Evolutionary conservation across 805 yeast genomes (phyloP), one percentile per base, ranked within the genome.

Genomic region (Priceomyces haplophilus): DNA sequence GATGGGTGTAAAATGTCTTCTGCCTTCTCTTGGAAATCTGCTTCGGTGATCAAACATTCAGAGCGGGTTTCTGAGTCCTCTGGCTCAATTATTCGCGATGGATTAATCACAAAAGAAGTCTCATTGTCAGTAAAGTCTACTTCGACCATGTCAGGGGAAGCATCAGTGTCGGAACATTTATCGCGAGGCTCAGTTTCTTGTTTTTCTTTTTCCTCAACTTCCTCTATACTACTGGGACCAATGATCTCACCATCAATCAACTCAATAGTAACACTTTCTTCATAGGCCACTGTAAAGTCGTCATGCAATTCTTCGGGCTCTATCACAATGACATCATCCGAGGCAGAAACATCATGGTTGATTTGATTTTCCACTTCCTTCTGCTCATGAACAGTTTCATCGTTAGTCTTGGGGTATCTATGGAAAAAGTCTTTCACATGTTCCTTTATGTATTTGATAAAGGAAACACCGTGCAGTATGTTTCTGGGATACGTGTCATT

Each of bases 21-120:
- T 12, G 31, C 11, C 11, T 23, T 23, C 16, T 36, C 39, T 3
- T 17, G 13, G 18, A 15, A 18, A 10, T 36, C 39, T 12, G 21
- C 19, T 8, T 36, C 39, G 12, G 23, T 17, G 12, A 12, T 12
- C 6, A 32, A 6, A 6, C 15, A 16, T 6, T 20, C 36, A 2
- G 10, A 30, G 13, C 13, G 18, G 3, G 10, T 6, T 38, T 38
- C 35, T 12, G 33, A 33, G 3, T 42, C 48, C 10, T 37, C 42
- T 10, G 46, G 46, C 27, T 45, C 49, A 20, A 32, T 27, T 17
- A 45, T 31, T 4, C 20, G 13, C 13, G 45, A 25, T 4, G 46
- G 43, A 33, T n/a, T 32, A 12, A 44, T 11, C 6, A 31, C 29
- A 27, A 6, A 12, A n/a, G n/a, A 10, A 5, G 31, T 10, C 31